Conservation (phyloP, 2,329 filamentous ascomycete species). For the Calonectria pteridis region DNA sequence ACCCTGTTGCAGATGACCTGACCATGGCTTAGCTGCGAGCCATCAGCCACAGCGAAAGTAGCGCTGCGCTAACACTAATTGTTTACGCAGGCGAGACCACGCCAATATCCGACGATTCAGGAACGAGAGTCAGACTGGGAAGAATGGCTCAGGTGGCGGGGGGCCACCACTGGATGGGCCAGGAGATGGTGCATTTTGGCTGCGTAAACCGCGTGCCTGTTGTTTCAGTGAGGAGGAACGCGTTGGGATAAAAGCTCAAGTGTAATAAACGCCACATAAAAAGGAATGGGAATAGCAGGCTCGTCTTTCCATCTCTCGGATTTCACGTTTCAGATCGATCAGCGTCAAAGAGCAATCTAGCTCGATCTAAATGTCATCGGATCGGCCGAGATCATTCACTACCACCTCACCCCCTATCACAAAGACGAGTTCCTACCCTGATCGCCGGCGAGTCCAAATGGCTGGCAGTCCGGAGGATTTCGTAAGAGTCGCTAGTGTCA, state of each 20-base stretch:
- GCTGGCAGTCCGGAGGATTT: background rate
- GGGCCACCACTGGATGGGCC: background rate
- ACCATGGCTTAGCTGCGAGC: background rate
- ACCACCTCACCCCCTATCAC: background rate
- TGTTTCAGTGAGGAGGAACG: background rate
- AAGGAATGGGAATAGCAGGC: background rate
- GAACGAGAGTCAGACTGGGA: background rate
- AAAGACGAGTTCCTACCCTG: background rate
- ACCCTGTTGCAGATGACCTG: background rate
- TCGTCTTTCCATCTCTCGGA: background rate
- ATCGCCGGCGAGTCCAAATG: background rate
- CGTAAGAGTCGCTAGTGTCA: background rate
- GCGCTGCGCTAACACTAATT: background rate
- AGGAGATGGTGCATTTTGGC: background rate
- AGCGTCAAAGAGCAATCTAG: background rate
- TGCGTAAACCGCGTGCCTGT: background rate
- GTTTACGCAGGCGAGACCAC: background rate
- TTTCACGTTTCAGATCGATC: background rate
- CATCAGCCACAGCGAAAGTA: background rate
- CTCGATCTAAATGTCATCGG: background rate
- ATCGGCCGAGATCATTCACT: background rate
- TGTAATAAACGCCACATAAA: background rate
- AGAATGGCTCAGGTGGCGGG: background rate
- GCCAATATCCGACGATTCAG: background rate
- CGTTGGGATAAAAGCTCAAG: too few relatives aligned